phyloP scores from a whole-genome alignment of 805 yeast species.

The Lipomyces kockii region DNA sequence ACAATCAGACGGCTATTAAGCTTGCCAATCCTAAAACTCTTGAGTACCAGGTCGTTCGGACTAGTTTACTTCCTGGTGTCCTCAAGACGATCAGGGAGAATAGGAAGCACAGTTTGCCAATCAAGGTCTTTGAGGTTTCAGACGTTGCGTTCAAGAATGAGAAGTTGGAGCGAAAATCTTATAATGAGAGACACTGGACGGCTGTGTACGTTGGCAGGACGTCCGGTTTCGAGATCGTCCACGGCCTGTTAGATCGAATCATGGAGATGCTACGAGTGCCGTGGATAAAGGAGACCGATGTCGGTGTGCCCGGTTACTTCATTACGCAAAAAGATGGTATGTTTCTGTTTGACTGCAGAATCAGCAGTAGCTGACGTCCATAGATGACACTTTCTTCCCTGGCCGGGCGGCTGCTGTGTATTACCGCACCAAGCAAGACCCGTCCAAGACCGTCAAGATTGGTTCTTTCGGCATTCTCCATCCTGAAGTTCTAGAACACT shows the following conservation, averaged over 20 bases:
- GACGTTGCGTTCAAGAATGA: slow-evolving; percentile 89
- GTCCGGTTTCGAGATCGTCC: slow-evolving; percentile 91
- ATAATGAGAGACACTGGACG: slow-evolving; percentile 91
- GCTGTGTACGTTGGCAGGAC: slow-evolving; percentile 94
- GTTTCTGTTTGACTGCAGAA: not conserved
- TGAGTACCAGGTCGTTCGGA: slow-evolving; percentile 97
- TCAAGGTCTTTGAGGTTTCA: slow-evolving; percentile 92
- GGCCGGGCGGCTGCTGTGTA: slow-evolving; percentile 94
- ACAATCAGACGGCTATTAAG: slow-evolving; percentile 77
- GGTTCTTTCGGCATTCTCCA: slow-evolving; percentile 95
- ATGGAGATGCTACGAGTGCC: slow-evolving; percentile 93
- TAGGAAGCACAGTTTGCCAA: slow-evolving; percentile 92
- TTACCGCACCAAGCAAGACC: slow-evolving; percentile 62
- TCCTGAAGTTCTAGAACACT: slow-evolving; percentile 85
- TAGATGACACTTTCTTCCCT: slow-evolving; percentile 77
- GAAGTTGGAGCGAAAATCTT: slow-evolving; percentile 82
- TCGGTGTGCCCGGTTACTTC: slow-evolving; percentile 31
- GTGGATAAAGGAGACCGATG: slow-evolving; percentile 45
- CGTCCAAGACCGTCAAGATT: slow-evolving; percentile 46
- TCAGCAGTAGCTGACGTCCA: not conserved
- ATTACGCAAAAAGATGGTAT: slow-evolving; percentile 28
- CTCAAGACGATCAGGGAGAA: slow-evolving; percentile 94
- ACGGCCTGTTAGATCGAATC: slow-evolving; percentile 90
- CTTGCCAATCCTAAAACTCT: slow-evolving; percentile 95
- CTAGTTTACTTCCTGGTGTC: slow-evolving; percentile 90